These are phyloP conservation scores for Trichopus zeylanicus DNA, from an alignment of 116 monocot genomes.

Conservation along the genomic window DNA sequence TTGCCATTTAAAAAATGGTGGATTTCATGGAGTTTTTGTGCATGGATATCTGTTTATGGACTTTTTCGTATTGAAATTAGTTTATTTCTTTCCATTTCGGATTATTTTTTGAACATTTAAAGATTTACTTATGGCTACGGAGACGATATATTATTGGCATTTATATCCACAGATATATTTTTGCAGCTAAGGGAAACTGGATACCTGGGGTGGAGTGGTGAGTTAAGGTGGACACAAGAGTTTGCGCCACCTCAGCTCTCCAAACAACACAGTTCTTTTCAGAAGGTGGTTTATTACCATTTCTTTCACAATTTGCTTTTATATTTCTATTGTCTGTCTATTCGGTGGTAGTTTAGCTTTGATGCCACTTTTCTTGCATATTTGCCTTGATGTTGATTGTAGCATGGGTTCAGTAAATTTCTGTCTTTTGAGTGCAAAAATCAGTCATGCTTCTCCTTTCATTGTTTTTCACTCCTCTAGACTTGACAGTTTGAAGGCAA, in stretches of 20 bases:
- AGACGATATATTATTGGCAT: background rate
- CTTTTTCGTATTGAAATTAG: no score
- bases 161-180: background rate
- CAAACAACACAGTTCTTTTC: conserved; percentile 20
- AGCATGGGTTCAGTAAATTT: no score
- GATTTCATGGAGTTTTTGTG: no score
- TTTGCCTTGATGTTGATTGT: no score
- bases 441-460: conserved; percentile 34
- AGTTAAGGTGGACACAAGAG: conserved; percentile 68
- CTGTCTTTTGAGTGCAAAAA: background rate
- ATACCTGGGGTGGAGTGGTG: conserved; percentile 17
- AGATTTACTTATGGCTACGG: no score
- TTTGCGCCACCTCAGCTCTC: conserved; percentile 42
- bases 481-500: conserved; percentile 47
- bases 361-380: background rate
- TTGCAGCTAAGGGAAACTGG: conserved; percentile 35
- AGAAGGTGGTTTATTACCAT: conserved; percentile 31
- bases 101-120: no score
- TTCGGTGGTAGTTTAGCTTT: background rate
- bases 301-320: no score
- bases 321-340: background rate
- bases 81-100: no score
- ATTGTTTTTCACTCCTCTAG: conserved; percentile 51
- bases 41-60: no score
- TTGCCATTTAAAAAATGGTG: no score